A percentile compares a stretch with the other conserved stretches of the same genome.
phyloP scores from a whole-genome alignment of 2,329 filamentous ascomycete genomes.

The Pestalotiopsis sp. region DNA sequence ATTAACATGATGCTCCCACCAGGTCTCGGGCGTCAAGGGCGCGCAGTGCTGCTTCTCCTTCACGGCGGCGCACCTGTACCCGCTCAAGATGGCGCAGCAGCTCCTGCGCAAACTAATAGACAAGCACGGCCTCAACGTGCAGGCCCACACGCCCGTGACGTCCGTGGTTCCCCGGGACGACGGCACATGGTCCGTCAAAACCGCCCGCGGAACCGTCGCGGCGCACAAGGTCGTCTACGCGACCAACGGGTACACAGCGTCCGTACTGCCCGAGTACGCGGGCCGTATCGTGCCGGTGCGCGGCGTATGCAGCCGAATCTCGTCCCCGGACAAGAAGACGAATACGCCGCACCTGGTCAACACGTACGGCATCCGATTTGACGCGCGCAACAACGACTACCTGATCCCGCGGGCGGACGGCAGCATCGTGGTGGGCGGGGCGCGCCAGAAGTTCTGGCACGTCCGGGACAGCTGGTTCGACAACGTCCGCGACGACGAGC shows the following conservation, averaged over 20 bases:
- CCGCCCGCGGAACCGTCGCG: conserved; percentile 53
- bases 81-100: conserved; percentile 20
- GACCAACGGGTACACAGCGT: conserved; percentile 35
- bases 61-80: conserved; percentile 18
- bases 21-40: conserved; percentile 30
- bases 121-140: conserved; percentile 17
- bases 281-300: conserved; percentile 32
- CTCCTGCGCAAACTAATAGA: conserved; percentile 11
- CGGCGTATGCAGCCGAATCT: conserved; percentile 25
- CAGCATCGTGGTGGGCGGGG: conserved; percentile 40
- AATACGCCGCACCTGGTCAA: not conserved
- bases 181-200: conserved; percentile 45
- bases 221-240: conserved; percentile 45
- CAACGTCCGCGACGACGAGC: conserved; percentile 40
- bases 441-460: conserved; percentile 28
- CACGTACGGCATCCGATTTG: conserved; percentile 9
- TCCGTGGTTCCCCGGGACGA: conserved; percentile 16
- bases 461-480: conserved; percentile 43
- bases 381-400: conserved; percentile 6
- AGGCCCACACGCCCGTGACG: conserved; percentile 21
- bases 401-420: conserved; percentile 38
- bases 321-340: not conserved
- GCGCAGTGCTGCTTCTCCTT: conserved; percentile 29
- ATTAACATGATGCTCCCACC: conserved; percentile 2
- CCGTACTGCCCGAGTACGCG: conserved; percentile 31